phyloP scores from a whole-genome alignment of 1,139 yeast species.

The Candida labiduridarum region DNA sequence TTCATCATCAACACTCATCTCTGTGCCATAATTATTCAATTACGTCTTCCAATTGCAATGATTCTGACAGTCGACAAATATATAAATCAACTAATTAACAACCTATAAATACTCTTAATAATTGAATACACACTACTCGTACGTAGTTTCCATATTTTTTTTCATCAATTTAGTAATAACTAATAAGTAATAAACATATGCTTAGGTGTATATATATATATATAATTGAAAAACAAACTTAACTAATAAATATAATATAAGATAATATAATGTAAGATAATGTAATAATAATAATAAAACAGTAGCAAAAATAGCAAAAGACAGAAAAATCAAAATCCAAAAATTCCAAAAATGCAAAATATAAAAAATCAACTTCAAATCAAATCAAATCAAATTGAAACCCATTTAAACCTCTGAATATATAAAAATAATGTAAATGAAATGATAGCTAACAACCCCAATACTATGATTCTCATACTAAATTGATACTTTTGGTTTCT shows the following conservation, averaged over 20 bases:
- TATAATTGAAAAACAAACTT: neutral
- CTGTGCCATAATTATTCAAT: too few relatives aligned
- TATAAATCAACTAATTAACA: too few relatives aligned
- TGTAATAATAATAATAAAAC: neutral
- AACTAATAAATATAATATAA: too few relatives aligned
- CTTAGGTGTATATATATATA: neutral
- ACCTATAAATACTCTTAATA: too few relatives aligned
- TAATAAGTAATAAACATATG: too few relatives aligned
- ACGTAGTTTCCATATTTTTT: too few relatives aligned
- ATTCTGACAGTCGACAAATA: too few relatives aligned
- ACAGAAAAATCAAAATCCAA: neutral
- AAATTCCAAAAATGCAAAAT: neutral
- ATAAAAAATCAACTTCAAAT: neutral
- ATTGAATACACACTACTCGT: too few relatives aligned
- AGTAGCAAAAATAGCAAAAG: neutral
- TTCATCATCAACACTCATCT: too few relatives aligned
- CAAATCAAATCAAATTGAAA: slow-evolving; percentile 6
- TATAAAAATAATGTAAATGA: slow-evolving; percentile 29
- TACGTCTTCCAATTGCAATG: too few relatives aligned
- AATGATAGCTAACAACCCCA: slow-evolving; percentile 26
- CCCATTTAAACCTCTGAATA: slow-evolving; percentile 35
- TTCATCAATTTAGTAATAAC: too few relatives aligned
- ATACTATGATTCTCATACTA: slow-evolving; percentile 20
- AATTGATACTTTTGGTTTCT: slow-evolving; percentile 12
- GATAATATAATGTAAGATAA: neutral